A percentile compares a stretch with the other conserved stretches of the same genome.
Conservation (phyloP, 805 yeast genomes). For the Cyberlindnera maritima region DNA sequence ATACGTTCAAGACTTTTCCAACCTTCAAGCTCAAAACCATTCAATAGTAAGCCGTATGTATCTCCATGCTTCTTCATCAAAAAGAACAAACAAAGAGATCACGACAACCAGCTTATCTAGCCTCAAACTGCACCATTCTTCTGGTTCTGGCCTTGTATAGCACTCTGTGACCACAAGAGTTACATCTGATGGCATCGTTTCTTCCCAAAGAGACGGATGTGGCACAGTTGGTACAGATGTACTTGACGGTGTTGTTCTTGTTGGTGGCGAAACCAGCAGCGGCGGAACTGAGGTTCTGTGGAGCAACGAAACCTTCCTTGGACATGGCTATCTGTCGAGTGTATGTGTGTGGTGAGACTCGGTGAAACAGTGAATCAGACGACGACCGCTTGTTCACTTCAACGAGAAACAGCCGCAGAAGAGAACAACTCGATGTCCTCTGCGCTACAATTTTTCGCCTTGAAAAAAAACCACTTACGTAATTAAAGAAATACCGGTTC, state of each 20-base stretch:
- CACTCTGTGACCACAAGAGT: conserved; percentile 98
- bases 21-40: too few relatives aligned
- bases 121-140: conserved; percentile 91
- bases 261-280: conserved; percentile 74
- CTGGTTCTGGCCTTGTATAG: conserved; percentile 95
- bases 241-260: conserved; percentile 81
- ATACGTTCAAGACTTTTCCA: too few relatives aligned
- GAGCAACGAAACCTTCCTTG: conserved; percentile 88
- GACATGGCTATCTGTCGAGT: conserved; percentile 39
- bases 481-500: not conserved
- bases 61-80: too few relatives aligned
- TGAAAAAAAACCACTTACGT: not conserved
- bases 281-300: conserved; percentile 78
- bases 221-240: conserved; percentile 96
- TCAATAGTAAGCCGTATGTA: too few relatives aligned
- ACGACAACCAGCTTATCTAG: conserved; percentile 41
- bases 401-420: too few relatives aligned
- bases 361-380: not conserved
- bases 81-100: too few relatives aligned
- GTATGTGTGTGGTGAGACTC: not conserved
- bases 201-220: conserved; percentile 81
- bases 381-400: not conserved
- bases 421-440: too few relatives aligned
- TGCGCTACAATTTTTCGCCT: not conserved
- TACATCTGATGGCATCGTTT: conserved; percentile 96